These are phyloP conservation scores for Populus davidiana DNA, from an alignment of 345 rosid genomes.

Conservation along the genomic window DNA sequence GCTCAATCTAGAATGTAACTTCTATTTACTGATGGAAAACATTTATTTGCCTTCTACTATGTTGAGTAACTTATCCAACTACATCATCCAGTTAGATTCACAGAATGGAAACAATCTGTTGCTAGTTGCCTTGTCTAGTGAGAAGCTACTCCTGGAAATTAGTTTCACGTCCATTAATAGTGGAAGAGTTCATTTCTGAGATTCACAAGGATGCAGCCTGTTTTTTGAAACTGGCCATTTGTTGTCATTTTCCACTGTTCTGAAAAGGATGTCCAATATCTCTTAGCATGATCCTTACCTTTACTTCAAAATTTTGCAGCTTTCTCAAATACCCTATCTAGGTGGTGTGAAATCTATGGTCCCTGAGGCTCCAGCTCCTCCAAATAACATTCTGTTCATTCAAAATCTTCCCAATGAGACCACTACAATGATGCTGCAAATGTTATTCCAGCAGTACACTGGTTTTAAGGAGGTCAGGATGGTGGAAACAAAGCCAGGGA, in stretches of 20 bases:
- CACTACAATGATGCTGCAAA: slow-evolving; percentile 75
- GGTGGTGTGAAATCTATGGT: slow-evolving; percentile 57
- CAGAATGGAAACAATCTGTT: not conserved
- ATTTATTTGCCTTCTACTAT: not conserved
- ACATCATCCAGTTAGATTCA: not conserved
- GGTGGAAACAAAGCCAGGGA: slow-evolving; percentile 96
- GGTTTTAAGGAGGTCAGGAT: slow-evolving; percentile 96
- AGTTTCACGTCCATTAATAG: not conserved
- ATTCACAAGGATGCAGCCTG: not conserved
- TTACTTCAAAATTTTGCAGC: slow-evolving; percentile 41
- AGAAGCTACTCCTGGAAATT: not conserved
- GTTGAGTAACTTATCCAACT: not conserved
- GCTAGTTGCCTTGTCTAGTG: not conserved
- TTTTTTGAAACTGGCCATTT: not conserved
- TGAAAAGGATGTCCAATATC: not conserved
- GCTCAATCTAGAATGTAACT: no score
- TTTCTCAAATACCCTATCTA: slow-evolving; percentile 79
- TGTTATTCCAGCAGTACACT: slow-evolving; percentile 62
- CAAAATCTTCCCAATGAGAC: slow-evolving; percentile 91
- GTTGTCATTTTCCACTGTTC: not conserved
- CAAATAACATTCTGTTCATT: slow-evolving; percentile 85
- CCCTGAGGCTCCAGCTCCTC: slow-evolving; percentile 92
- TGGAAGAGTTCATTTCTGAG: not conserved
- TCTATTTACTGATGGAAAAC: not conserved
- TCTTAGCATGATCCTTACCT: not conserved